Evolutionary conservation across 2,329 filamentous ascomycete species (phyloP), one percentile per base, ranked within the genome.

Genomic region (Arthroderma sp.): DNA sequence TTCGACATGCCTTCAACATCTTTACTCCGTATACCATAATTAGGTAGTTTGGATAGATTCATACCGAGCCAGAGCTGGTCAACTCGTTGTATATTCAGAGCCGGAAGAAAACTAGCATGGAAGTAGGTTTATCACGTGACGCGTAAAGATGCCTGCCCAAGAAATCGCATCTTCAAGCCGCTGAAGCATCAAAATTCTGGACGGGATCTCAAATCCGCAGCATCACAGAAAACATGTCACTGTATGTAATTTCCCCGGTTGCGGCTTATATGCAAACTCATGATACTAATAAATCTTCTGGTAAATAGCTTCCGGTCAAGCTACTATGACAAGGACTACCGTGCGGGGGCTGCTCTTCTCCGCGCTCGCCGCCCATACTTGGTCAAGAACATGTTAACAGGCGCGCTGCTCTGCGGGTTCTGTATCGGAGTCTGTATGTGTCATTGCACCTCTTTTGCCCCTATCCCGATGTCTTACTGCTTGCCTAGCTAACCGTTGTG

Each of bases 341-440:
- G 83, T 52, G 87, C 93, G 65, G 84, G 85, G 49, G 81, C 87
- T 40, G 85, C 93, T 45, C 80, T 98, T 52, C 81, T 95, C 61
- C 85, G 91, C 60, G 89, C 91, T 45, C 81, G 93, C 56, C 80
- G 85, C 55, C 91, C 91, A 41, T 98, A 93, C 64, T 74, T 98
- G 36, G 68, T 95, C 65, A 93, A 84, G 71, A 98, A 98, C 66
- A 74, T 82, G 29, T 57, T 89, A 48, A 86, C 87, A 1, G 91
- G 91, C 11, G 59, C 83, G n/a, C 77, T 72, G 9, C 74, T 96
- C 40, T 72, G 83, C 53, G 73, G 72, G 15, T 79, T 96, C 53
- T 80, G 85, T n/a, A 73, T 85, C 51, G 78, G 79, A 51, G 83
- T 98, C 55, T 98, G 91, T 98, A 77, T 51, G 85, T 77, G n/a